Evolutionary conservation across 257 asterid species (phyloP), one percentile per base, ranked within the genome.

Genomic region (Petrea volubilis): DNA sequence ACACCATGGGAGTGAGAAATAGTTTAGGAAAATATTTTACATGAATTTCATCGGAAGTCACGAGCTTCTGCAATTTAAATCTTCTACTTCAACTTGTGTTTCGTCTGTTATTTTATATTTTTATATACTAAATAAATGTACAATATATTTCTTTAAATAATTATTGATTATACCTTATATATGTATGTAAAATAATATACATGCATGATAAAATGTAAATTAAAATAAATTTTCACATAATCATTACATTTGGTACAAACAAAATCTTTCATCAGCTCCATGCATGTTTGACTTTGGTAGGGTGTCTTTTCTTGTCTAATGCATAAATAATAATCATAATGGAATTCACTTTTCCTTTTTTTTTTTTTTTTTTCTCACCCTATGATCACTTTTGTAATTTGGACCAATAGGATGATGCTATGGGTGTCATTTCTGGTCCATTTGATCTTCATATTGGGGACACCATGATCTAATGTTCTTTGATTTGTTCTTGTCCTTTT

Each of bases 401-500:
- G 12, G 71, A 60, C 74, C 72, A 70, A 69, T 74, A 25, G 67
- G 79, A 0, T 25, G 71, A 23, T 60, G 72, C 23, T 21, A 49
- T 47, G 59, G 50, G 75, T 75, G 12, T 13, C 10, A 10, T 62
- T 75, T 53, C 11, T 52, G 70, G 76, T 72, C 43, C 64, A 53
- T 61, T 61, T 67, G 73, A 71, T 76, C 44, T 72, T 61, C 59
- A 59, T 28, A n/a, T 44, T 56, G 76, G 77, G 64, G 71, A 77
- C 82, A 81, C 9, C 58, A 44, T 74, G 74, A 78, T 78, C 80
- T 74, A 49, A 47, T 29, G 56, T 74, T 74, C 80, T 74, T n/a
- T 70, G 85, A 74, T 81, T 52, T 74, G 79, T 36, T 60, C 43
- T 69, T 67, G 79, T 74, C 82, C 70, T 64, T 65, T 60, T 65